Percentiles rank a stretch among this genome's conserved stretches.
Evolutionary conservation across 371 early-diverging fungal genomes (phyloP).

Genomic region (Rhizopus arrhizus): DNA sequence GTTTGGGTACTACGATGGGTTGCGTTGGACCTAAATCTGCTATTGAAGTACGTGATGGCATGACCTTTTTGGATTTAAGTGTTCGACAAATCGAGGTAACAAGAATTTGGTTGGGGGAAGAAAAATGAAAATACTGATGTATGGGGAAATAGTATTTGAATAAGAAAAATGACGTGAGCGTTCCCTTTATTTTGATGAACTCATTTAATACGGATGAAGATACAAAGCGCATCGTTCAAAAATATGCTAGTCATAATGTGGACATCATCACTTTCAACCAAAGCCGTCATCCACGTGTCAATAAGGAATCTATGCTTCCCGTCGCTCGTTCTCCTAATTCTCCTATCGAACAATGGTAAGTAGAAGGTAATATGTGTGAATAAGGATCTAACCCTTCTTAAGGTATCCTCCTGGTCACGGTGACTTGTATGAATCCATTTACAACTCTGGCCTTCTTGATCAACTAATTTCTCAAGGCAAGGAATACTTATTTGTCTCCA

Average conservation of each 20-base stretch:
- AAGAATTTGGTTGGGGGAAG: neutral
- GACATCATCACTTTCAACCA: slow-evolving; percentile 98
- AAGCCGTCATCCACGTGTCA: slow-evolving; percentile 94
- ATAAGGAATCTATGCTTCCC: slow-evolving; percentile 92
- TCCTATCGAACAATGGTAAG: slow-evolving; percentile 58
- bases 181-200: slow-evolving; percentile 99
- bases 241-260: slow-evolving; percentile 90
- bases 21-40: slow-evolving; percentile 99
- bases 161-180: slow-evolving; percentile 82
- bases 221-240: slow-evolving; percentile 95
- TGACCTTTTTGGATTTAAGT: slow-evolving; percentile 98
- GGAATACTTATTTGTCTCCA: slow-evolving; percentile 98
- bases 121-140: neutral
- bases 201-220: slow-evolving; percentile 99
- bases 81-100: slow-evolving; percentile 97
- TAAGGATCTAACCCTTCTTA: neutral
- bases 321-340: slow-evolving; percentile 70
- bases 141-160: slow-evolving; percentile 76
- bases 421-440: slow-evolving; percentile 95
- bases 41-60: slow-evolving; percentile 97
- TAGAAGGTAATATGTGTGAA: neutral
- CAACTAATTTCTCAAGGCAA: slow-evolving; percentile 95
- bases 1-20: slow-evolving; percentile 99
- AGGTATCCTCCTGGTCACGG: slow-evolving; percentile 99
- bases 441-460: slow-evolving; percentile 95